These are phyloP conservation scores for Acacia acuminata DNA, from an alignment of 306 rosid genomes.

Conservation along the genomic window DNA sequence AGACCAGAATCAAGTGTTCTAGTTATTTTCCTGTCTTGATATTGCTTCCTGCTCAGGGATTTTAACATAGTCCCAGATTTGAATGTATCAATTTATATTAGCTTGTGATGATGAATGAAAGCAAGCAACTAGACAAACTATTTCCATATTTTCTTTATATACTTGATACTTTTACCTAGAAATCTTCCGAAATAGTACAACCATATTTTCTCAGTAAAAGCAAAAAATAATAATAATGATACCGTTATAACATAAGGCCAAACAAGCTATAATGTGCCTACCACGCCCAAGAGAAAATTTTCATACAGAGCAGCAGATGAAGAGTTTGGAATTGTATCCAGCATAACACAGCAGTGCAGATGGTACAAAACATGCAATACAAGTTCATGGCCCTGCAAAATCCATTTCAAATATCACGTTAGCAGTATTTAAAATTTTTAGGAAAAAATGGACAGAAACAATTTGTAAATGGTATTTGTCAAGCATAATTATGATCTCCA, in stretches of 20 bases:
- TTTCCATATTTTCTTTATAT: not conserved
- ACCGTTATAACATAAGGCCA: constrained; percentile 7
- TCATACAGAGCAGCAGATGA: constrained; percentile 71
- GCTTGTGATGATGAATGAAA: not conserved
- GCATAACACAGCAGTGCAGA: constrained; percentile 62
- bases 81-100: not conserved
- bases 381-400: constrained; percentile 93
- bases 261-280: constrained; percentile 44
- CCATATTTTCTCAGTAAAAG: constrained; percentile 27
- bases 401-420: constrained; percentile 27
- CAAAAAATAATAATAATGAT: not conserved
- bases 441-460: constrained; percentile 5
- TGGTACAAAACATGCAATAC: constrained; percentile 84
- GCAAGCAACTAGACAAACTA: not conserved
- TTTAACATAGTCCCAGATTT: not conserved
- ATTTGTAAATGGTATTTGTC: not conserved
- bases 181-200: constrained; percentile 14
- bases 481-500: constrained; percentile 13
- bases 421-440: not conserved
- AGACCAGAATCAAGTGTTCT: not conserved
- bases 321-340: constrained; percentile 59
- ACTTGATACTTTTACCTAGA: not conserved
- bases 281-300: constrained; percentile 88
- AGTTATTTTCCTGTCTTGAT: not conserved
- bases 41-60: not conserved